A percentile compares a stretch with the other conserved stretches of the same genome.
phyloP scores from a whole-genome alignment of 1,139 yeast genomes.

The Pichia sp. region DNA sequence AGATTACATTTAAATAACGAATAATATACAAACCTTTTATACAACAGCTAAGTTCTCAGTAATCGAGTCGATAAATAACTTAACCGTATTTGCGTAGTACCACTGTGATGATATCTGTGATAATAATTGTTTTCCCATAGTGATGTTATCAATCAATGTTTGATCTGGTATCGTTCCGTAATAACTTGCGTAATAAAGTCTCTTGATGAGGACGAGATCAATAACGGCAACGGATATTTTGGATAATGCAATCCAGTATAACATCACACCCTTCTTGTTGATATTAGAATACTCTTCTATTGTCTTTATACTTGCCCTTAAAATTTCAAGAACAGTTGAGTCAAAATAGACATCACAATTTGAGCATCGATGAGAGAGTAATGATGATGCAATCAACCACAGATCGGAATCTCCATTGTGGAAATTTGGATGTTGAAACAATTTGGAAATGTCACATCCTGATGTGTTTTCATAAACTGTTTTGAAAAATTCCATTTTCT shows the following conservation, averaged over 20 bases:
- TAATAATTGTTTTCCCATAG: neutral
- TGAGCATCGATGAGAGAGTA: constrained; percentile 7
- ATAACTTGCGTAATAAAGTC: neutral
- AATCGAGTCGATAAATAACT: constrained; percentile 4
- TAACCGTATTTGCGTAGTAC: constrained; percentile 8
- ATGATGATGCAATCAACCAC: constrained; percentile 10
- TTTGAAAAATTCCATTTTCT: constrained; percentile 3
- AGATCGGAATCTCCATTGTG: neutral
- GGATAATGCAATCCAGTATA: constrained; percentile 7
- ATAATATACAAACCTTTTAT: no score
- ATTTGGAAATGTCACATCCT: constrained; percentile 2
- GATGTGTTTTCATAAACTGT: neutral
- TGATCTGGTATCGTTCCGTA: neutral
- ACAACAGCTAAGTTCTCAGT: no score
- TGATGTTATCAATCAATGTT: neutral
- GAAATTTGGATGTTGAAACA: neutral
- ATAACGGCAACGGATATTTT: constrained; percentile 2
- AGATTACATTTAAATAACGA: constrained; percentile 2
- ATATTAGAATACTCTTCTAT: neutral
- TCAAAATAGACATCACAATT: constrained; percentile 4
- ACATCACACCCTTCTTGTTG: neutral
- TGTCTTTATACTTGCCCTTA: neutral
- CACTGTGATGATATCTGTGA: constrained; percentile 10
- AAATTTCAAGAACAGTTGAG: constrained; percentile 2
- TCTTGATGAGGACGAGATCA: neutral